Evolutionary conservation across 805 yeast species (phyloP).

Genomic region (Candida ulmi): DNA sequence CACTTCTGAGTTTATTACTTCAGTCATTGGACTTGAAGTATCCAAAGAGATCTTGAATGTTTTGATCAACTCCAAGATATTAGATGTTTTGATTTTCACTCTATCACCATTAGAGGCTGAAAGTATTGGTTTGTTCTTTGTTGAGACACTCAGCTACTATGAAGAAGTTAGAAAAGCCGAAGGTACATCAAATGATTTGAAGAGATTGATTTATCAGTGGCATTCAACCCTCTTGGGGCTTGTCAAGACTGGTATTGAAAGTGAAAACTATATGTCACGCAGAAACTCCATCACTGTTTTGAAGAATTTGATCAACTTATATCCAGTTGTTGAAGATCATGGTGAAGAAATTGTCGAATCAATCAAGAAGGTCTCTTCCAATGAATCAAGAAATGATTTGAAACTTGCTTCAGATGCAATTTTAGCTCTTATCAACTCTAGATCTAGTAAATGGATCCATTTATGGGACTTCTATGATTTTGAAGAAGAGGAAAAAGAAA

Average conservation of each 20-base stretch:
- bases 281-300: slow-evolving; percentile 75
- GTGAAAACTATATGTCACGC: slow-evolving; percentile 67
- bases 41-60: background rate
- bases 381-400: slow-evolving; percentile 74
- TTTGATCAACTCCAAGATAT: background rate
- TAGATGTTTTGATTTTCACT: slow-evolving; percentile 54
- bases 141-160: slow-evolving; percentile 44
- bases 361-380: slow-evolving; percentile 40
- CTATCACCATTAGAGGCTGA: slow-evolving; percentile 77
- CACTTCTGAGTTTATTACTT: slow-evolving; percentile 54
- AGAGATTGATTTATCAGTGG: slow-evolving; percentile 43
- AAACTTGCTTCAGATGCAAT: slow-evolving; percentile 72
- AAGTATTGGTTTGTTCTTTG: slow-evolving; percentile 69
- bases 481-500: slow-evolving; percentile 35
- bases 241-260: slow-evolving; percentile 21
- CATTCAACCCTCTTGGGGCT: slow-evolving; percentile 41
- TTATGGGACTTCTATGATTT: slow-evolving; percentile 53
- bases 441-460: slow-evolving; percentile 44
- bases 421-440: slow-evolving; percentile 56
- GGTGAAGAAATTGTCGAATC: slow-evolving; percentile 44
- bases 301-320: slow-evolving; percentile 56
- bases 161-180: slow-evolving; percentile 38
- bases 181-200: slow-evolving; percentile 23
- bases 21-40: slow-evolving; percentile 36
- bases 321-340: slow-evolving; percentile 65